phyloP scores from a whole-genome alignment of 805 yeast genomes.

The Barnettozyma botsteinii region DNA sequence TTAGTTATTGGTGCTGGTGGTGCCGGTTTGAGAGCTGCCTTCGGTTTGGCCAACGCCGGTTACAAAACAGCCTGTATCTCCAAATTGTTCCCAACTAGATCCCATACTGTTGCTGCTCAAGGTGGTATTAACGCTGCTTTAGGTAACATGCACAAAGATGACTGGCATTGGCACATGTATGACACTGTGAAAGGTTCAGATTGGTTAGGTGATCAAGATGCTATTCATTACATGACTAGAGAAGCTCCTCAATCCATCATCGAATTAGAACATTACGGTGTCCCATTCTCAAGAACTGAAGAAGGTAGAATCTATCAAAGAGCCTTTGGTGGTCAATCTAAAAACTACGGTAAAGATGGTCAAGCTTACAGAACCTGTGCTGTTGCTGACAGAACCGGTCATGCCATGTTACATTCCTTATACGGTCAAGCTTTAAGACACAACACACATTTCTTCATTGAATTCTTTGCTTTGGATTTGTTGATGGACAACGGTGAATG shows the following conservation, averaged over 20 bases:
- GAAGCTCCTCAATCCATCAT: slow-evolving; percentile 95
- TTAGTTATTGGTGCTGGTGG: slow-evolving; percentile 99
- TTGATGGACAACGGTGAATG: slow-evolving; percentile 93
- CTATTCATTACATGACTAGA: slow-evolving; percentile 97
- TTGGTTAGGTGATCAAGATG: slow-evolving; percentile 99
- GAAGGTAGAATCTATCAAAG: slow-evolving; percentile 97
- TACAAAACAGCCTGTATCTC: slow-evolving; percentile 96
- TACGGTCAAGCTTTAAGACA: slow-evolving; percentile 96
- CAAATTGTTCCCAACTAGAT: slow-evolving; percentile 95
- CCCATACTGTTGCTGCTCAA: slow-evolving; percentile 98
- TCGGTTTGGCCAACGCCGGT: slow-evolving; percentile 95
- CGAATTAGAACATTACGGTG: slow-evolving; percentile 97
- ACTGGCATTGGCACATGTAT: slow-evolving; percentile 99
- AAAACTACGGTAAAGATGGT: slow-evolving; percentile 95
- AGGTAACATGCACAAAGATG: slow-evolving; percentile 97
- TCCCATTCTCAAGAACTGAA: slow-evolving; percentile 95
- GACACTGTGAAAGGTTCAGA: slow-evolving; percentile 99
- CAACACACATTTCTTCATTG: slow-evolving; percentile 97
- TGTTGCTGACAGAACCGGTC: slow-evolving; percentile 99
- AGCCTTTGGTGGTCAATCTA: slow-evolving; percentile 98
- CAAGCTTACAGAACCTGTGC: slow-evolving; percentile 99
- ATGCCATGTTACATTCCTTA: slow-evolving; percentile 89
- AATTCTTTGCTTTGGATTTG: slow-evolving; percentile 91
- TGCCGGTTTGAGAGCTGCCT: slow-evolving; percentile 98
- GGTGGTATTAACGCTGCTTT: slow-evolving; percentile 99